Base-by-base conservation (phyloP, 257 asterid genomes). In the Galeopsis tetrahit region DNA sequence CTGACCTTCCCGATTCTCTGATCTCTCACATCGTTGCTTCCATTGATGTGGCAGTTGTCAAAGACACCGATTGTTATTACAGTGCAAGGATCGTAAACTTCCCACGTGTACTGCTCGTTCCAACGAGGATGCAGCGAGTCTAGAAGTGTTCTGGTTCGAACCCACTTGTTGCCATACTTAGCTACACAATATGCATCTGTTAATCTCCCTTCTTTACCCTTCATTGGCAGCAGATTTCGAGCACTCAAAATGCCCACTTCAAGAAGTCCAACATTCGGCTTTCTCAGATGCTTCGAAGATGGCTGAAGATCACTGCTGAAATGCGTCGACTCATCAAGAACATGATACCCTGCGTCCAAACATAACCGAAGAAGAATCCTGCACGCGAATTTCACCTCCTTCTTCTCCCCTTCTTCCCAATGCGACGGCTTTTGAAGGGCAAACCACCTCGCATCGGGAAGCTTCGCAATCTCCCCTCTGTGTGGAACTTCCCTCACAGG, bases 71-170 rank as follows among this genome's bases (percentile, higher is more conserved):
- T 74, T 2, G 97, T 90, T 17, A 93, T 83, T 2, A 93, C 97
- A 0, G 98, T 93, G 44, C 97, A 90, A 0, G 94, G 96, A 70
- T 93, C 98, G 15, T 79, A 66, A 2, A 93, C 98, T 73, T 93
- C 98, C 98, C 98, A 93, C 0, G 98, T 89, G 43, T 90, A 93
- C 87, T 93, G 98, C 76, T 91, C 98, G 62, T 90, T 93, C 96
- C 94, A 93, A 34, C 87, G 89, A 11, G 97, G 98, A 61, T 78
- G 77, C 56, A 89, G 78, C 0, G 89, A 84, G 75, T 93, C 92
- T 3, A 89, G 78, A 6, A 93, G 86, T 0, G 98, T 93, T 64
- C 97, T 89, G 7, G 98, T 93, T 42, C 97, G 92, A 59, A 89
- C 88, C 98, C 97, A 91, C 78, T 93, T 93, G 84, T 83, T 89